Percentiles rank a stretch among this genome's conserved stretches.
Conservation (phyloP, 2,329 filamentous ascomycete species). For the Pseudocercospora vitis region DNA sequence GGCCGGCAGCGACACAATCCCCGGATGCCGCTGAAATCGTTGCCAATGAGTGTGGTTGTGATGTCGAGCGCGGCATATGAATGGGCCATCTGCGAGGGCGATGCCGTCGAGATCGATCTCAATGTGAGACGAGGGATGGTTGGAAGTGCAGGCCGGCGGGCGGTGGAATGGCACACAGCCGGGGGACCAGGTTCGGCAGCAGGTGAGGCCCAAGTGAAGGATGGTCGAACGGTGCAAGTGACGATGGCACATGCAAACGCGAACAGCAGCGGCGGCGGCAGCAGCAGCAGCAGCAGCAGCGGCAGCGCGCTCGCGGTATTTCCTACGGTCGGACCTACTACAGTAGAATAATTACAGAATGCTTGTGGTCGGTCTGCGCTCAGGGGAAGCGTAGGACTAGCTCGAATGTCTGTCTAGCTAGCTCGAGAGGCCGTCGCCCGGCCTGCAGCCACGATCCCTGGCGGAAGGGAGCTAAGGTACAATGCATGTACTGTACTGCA, state of each 20-base stretch:
- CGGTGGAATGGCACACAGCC: not conserved
- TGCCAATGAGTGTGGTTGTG: not conserved
- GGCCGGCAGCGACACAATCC: slow-evolving; percentile 4
- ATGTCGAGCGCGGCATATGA: not conserved
- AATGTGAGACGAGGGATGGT: no score
- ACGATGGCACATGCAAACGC: not conserved
- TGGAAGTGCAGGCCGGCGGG: no score
- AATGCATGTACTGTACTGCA: no score
- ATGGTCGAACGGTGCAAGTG: no score
- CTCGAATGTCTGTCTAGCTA: not conserved
- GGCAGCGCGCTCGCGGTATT: not conserved
- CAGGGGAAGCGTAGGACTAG: not conserved
- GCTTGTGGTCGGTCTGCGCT: no score
- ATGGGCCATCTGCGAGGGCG: slow-evolving; percentile 6
- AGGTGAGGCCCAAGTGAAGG: slow-evolving; percentile 1
- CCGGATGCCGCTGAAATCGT: not conserved
- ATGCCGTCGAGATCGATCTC: not conserved
- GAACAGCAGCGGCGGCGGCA: not conserved
- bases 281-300: not conserved
- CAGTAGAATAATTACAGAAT: no score
- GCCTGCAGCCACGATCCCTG: not conserved
- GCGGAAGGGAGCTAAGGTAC: no score
- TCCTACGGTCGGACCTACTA: not conserved
- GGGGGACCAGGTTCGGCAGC: not conserved
- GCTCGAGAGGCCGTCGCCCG: not conserved